Evolutionary conservation across 2,329 filamentous ascomycete genomes (phyloP), one percentile per base, ranked within the genome.

Genomic region (Aspergillus sp.): DNA sequence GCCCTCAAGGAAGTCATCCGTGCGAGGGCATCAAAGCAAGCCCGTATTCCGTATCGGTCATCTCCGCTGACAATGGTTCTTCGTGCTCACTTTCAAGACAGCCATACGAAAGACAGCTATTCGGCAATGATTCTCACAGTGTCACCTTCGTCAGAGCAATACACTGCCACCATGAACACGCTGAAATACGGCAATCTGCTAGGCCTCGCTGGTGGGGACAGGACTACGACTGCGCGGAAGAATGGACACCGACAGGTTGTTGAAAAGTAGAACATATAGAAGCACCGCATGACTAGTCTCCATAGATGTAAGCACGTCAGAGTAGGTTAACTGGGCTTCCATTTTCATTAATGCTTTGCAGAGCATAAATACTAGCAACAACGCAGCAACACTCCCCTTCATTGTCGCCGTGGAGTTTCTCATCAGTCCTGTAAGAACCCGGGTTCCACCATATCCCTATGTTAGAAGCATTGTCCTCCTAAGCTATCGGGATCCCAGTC

Each of bases 1-100:
- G 70, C 74, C 0, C 57, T 78, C 45, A 77, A 78, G 52, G 74
- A 77, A 49, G 75, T 78, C 3, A 76, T 78, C n/a, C 64, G 75
- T 1, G 73, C 76, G 1, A 65, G 71, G 49, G 61, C 73, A 0
- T 50, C 49, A 19, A 63, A 62, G n/a, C 62, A 70, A 46, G 11
- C 57, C 1, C 61, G 72, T 2, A 73, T 76, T 32, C 75, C 73
- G 0, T 78, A 71, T 55, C 64, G 73, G 43, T 72, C 73, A 1
- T 75, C 72, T 7, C 63, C 72, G 0, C 54, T 77, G 56, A 77
- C 75, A 0, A 75, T 76, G 75, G 69, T 75, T 3, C 58, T 77
- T 26, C 64, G 73, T 1, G 65, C 69, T 30, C 68, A 75, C 52
- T 76, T 76, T 45, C 35, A 62, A 42, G 60, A 49, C 1, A 9